Base-by-base conservation (phyloP, 345 rosid species). In the Salix brachista region DNA sequence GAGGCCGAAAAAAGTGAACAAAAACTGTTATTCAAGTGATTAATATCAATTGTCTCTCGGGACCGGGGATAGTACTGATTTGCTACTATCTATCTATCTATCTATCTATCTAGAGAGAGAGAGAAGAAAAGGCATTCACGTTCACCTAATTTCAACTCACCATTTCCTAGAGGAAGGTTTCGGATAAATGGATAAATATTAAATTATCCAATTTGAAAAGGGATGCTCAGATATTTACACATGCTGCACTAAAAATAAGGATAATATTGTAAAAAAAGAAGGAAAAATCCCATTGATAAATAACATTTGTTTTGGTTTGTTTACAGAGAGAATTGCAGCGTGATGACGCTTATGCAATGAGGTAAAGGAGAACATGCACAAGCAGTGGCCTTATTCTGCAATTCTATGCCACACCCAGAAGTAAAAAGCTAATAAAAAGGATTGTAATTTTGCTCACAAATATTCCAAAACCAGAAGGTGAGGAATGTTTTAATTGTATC, bases 311-410 rank as follows among this genome's bases (percentile, higher is more conserved):
- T 28, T 65, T 37, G 61, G 79, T 42, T 77, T 72, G 75, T 83
- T 79, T 77, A 80, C 80, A 73, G 75, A 83, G 61, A 79, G 73
- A 87, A 77, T 66, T 71, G 76, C 77, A 74, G 71, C 72, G 65
- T 67, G 79, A 62, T 60, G 70, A 76, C 75, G 82, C 85, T 72
- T 25, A 83, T 77, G 81, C 81, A 80, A 71, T 56, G 77, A 74
- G 80, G 79, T 80, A 60, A 75, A 79, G 54, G 48, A 72, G 75
- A 56, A 77, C 70, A 74, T 71, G 64, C 79, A 77, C 69, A 28
- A 30, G 71, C 77, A 75, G 79, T 77, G 75, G 72, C 84, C 79
- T 83, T 83, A 75, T 75, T 82, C 75, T 83, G 79, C 78, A 80
- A 67, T 78, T 83, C 84, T 80, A 77, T 69, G 78, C 84, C 84